A percentile compares a stretch with the other conserved stretches of the same genome.
Conservation (phyloP, 2,329 filamentous ascomycete genomes). For the Colletotrichum incanum region DNA sequence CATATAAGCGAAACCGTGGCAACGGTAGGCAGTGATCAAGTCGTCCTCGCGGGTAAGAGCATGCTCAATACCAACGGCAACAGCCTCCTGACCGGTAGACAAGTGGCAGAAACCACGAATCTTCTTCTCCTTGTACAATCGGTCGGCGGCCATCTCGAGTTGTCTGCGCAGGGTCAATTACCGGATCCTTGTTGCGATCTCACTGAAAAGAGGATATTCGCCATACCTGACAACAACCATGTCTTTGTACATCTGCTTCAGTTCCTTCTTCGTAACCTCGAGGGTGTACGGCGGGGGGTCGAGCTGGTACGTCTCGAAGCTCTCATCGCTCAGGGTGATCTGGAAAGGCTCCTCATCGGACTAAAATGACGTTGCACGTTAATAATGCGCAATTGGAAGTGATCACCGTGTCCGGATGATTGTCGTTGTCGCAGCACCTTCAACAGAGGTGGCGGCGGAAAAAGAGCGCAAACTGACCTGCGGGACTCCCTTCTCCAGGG, state of each 20-base stretch:
- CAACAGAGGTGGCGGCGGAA: constrained; percentile 19
- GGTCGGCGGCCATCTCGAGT: constrained; percentile 99
- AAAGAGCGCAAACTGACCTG: constrained; percentile 56
- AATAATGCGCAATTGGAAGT: constrained; percentile 20
- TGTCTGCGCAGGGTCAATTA: constrained; percentile 71
- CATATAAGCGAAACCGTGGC: constrained; percentile 99
- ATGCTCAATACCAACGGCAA: constrained; percentile 96
- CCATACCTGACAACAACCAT: constrained; percentile 94
- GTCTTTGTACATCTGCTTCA: constrained; percentile 99
- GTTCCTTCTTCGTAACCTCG: constrained; percentile 94
- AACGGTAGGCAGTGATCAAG: constrained; percentile 97
- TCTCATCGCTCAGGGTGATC: constrained; percentile 95
- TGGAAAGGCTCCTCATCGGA: constrained; percentile 95
- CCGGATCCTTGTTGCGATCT: neutral
- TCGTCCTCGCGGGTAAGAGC: constrained; percentile 93
- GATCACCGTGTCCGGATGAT: neutral
- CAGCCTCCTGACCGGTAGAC: constrained; percentile 97
- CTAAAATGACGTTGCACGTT: constrained; percentile 61
- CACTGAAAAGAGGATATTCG: neutral
- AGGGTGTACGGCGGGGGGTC: constrained; percentile 95
- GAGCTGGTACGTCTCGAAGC: constrained; percentile 99
- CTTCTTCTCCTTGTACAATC: constrained; percentile 99
- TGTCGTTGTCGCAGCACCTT: constrained; percentile 5
- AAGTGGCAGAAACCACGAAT: constrained; percentile 99
- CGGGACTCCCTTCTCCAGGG: constrained; percentile 82